Evolutionary conservation across 805 yeast species (phyloP).

Genomic region (Clavispora phyllophila): DNA sequence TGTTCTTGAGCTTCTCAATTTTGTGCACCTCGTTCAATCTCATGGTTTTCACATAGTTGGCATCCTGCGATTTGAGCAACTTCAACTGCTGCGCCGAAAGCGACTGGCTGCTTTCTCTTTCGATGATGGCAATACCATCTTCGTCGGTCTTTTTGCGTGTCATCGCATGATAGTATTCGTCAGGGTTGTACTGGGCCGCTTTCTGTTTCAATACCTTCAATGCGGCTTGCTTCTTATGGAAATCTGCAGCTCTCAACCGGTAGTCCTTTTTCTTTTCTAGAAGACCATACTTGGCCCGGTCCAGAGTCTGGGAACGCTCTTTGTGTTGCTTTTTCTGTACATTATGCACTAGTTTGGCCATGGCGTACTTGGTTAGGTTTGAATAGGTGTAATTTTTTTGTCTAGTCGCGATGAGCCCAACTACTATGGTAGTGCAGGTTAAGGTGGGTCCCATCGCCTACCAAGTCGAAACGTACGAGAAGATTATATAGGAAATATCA

Average conservation of each 20-base stretch:
- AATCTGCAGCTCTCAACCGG: constrained; percentile 49
- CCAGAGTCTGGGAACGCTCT: constrained; percentile 84
- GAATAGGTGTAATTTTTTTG: neutral
- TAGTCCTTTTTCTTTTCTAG: constrained; percentile 78
- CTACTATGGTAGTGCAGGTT: neutral
- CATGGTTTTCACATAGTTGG: constrained; percentile 75
- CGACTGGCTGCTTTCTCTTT: constrained; percentile 53
- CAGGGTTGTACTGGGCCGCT: constrained; percentile 76
- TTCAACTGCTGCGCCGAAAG: constrained; percentile 72
- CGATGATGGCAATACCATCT: constrained; percentile 61
- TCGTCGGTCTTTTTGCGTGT: constrained; percentile 60
- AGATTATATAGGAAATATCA: no score
- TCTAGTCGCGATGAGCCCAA: neutral
- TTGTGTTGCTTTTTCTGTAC: constrained; percentile 95
- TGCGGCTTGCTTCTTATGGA: constrained; percentile 55
- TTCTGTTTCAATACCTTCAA: constrained; percentile 69
- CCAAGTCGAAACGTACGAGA: no score
- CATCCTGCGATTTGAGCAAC: constrained; percentile 85
- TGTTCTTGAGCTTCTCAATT: constrained; percentile 52
- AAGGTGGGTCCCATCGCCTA: neutral
- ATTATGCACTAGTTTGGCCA: constrained; percentile 82
- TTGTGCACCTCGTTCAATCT: constrained; percentile 64
- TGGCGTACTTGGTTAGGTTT: constrained; percentile 17
- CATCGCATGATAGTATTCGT: constrained; percentile 97
- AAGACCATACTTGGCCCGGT: constrained; percentile 72